A percentile compares a stretch with the other conserved stretches of the same genome.
These are phyloP conservation scores for Nadsonia fulvescens DNA, from an alignment of 805 yeast genomes.

Conservation along the genomic window DNA sequence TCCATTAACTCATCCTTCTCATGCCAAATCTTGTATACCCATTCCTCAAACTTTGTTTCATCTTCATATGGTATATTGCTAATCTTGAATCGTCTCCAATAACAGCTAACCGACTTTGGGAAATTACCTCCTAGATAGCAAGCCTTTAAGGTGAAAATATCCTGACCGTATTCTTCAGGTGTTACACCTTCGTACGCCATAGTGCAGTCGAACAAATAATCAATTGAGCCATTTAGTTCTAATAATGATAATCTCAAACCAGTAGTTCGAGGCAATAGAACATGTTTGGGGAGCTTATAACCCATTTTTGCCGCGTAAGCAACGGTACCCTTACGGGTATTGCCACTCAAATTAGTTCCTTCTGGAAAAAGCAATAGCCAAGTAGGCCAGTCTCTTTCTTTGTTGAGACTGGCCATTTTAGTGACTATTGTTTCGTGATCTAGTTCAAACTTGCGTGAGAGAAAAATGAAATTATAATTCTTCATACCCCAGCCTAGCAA, in stretches of 20 bases:
- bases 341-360: slow-evolving; percentile 69
- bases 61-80: slow-evolving; percentile 46
- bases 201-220: slow-evolving; percentile 60
- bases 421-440: slow-evolving; percentile 46
- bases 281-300: slow-evolving; percentile 31
- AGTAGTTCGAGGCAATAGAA: slow-evolving; percentile 65
- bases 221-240: slow-evolving; percentile 24
- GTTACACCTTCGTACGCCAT: slow-evolving; percentile 62
- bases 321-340: slow-evolving; percentile 41
- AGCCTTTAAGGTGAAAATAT: slow-evolving; percentile 42
- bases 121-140: slow-evolving; percentile 54
- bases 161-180: slow-evolving; percentile 54
- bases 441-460: slow-evolving; percentile 70
- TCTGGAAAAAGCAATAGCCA: slow-evolving; percentile 78
- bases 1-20: slow-evolving; percentile 62
- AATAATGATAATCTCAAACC: slow-evolving; percentile 57
- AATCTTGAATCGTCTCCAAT: slow-evolving; percentile 39
- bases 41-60: slow-evolving; percentile 41
- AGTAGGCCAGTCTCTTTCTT: slow-evolving; percentile 33
- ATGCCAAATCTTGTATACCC: slow-evolving; percentile 62
- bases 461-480: slow-evolving; percentile 56
- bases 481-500: slow-evolving; percentile 75
- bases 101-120: slow-evolving; percentile 48
- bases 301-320: slow-evolving; percentile 34
- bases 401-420: slow-evolving; percentile 36